Evolutionary conservation across 805 yeast species (phyloP).

Genomic region (Sugiyamaella lignohabitans): DNA sequence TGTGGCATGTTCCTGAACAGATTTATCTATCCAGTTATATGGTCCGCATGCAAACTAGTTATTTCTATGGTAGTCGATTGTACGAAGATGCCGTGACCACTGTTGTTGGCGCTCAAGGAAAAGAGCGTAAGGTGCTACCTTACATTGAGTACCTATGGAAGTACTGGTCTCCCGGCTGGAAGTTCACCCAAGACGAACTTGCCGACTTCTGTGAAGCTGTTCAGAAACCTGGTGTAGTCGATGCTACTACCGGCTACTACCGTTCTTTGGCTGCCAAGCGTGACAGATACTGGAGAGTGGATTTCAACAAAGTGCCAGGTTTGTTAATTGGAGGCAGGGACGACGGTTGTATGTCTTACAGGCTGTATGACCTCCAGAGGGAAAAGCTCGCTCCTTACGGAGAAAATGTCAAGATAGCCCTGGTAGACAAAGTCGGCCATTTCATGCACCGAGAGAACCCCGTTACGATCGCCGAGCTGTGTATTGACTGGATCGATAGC

Average conservation of each 20-base stretch:
- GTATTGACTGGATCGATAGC: constrained; percentile 9
- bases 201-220: constrained; percentile 17
- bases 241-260: constrained; percentile 26
- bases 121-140: constrained; percentile 5
- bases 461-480: constrained; percentile 12
- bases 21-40: constrained; percentile 24
- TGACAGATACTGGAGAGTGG: constrained; percentile 11
- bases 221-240: constrained; percentile 21
- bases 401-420: constrained; percentile 13
- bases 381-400: constrained; percentile 1
- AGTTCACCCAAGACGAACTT: constrained; percentile 16
- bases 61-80: constrained; percentile 18
- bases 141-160: constrained; percentile 22
- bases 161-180: constrained; percentile 26
- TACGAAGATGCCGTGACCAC: neutral
- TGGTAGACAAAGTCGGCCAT: constrained; percentile 23
- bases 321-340: constrained; percentile 20
- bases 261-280: constrained; percentile 6
- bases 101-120: neutral
- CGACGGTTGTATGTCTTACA: constrained; percentile 23
- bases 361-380: constrained; percentile 15
- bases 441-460: constrained; percentile 28
- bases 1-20: constrained; percentile 19
- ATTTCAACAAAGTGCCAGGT: constrained; percentile 16
- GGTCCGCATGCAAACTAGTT: constrained; percentile 24